Conservation (phyloP, 148 eudicot genomes). For the Rhododendron molle region DNA sequence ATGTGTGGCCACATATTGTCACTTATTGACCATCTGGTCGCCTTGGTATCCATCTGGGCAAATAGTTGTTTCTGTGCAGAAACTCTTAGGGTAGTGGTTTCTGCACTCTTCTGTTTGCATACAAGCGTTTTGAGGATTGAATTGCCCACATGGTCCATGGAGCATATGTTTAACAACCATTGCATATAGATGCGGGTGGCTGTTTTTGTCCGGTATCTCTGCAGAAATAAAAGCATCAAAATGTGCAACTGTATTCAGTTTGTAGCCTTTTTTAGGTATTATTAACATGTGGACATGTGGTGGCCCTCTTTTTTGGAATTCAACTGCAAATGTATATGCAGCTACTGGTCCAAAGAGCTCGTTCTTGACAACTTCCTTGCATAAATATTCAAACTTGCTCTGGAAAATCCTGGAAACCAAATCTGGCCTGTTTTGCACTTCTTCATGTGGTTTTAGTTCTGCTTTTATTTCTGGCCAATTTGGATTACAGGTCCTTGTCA, state of each 20-base stretch:
- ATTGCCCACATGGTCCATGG: not conserved
- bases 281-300: not conserved
- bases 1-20: no score
- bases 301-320: not conserved
- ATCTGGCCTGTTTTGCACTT: no score
- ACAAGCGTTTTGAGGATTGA: not conserved
- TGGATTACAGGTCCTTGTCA: no score
- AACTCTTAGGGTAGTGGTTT: not conserved
- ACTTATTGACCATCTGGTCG: no score
- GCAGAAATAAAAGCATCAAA: not conserved
- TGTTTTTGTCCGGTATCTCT: not conserved
- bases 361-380: not conserved
- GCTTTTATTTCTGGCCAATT: no score
- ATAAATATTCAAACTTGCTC: not conserved
- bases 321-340: not conserved
- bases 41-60: not conserved
- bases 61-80: not conserved
- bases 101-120: not conserved
- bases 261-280: not conserved
- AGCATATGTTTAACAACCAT: not conserved
- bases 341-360: not conserved
- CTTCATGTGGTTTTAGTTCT: no score
- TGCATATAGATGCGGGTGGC: not conserved
- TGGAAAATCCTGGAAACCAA: accelerated
- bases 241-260: not conserved